Evolutionary conservation across 2,329 filamentous ascomycete species (phyloP).

Genomic region (Microthyrium microscopicum): DNA sequence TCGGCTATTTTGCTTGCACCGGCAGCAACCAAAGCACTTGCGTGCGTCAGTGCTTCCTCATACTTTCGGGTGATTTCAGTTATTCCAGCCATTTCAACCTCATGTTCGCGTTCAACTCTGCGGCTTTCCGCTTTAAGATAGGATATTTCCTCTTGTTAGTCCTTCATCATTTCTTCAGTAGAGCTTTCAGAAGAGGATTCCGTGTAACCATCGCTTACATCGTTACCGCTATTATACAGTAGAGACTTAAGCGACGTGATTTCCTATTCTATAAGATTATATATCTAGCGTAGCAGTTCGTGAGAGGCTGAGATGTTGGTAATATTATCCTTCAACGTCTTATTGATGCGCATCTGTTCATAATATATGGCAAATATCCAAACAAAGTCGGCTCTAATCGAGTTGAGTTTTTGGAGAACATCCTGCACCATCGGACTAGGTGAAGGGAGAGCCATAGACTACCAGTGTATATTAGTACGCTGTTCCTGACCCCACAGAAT

Average conservation of each 20-base stretch:
- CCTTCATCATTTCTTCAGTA: conserved; percentile 4
- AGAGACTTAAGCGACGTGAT: conserved; percentile 5
- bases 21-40: conserved; percentile 2
- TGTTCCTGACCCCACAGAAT: background rate
- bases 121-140: conserved; percentile 4
- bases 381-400: conserved; percentile 4
- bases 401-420: conserved; percentile 5
- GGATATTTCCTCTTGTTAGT: conserved; percentile 2
- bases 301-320: conserved; percentile 5
- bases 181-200: conserved; percentile 4
- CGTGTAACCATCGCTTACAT: conserved; percentile 3
- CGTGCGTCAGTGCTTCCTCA: conserved; percentile 1
- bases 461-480: conserved; percentile 2
- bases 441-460: conserved; percentile 2
- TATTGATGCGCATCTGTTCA: conserved; percentile 4
- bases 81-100: conserved; percentile 4
- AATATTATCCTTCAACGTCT: conserved; percentile 4
- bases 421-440: conserved; percentile 4
- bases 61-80: conserved; percentile 2
- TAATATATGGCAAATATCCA: conserved; percentile 4
- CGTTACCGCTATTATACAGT: conserved; percentile 1
- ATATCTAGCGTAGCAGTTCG: conserved; percentile 6
- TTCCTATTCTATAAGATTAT: conserved; percentile 2
- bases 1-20: conserved; percentile 4
- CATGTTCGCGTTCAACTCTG: conserved; percentile 1